A percentile compares a stretch with the other conserved stretches of the same genome.
These are phyloP conservation scores for Aristolochia contorta DNA, from an alignment of 164 flowering plant species.

Conservation along the genomic window DNA sequence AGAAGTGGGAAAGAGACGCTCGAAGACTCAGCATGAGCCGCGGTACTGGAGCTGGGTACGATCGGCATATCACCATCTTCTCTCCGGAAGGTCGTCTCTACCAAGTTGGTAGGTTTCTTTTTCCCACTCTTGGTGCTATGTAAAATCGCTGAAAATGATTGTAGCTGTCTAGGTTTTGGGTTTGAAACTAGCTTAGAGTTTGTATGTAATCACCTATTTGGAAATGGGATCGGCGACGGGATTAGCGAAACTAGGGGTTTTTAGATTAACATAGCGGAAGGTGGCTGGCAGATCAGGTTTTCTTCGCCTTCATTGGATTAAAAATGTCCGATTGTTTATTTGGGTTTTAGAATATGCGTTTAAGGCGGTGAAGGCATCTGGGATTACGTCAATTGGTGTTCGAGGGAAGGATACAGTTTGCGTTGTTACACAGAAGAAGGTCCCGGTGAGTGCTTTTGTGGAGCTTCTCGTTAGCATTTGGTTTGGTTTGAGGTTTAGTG, in stretches of 20 bases:
- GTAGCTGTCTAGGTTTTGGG: not conserved
- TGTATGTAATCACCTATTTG: too few relatives aligned
- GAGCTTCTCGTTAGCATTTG: not conserved
- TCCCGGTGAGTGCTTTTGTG: conserved; percentile 53
- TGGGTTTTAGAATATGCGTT: conserved; percentile 70
- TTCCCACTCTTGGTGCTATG: not conserved
- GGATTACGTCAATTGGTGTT: conserved; percentile 88
- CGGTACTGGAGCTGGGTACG: conserved; percentile 73
- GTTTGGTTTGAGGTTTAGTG: not conserved
- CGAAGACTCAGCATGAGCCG: not conserved
- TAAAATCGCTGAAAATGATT: not conserved
- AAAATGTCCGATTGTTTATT: not conserved
- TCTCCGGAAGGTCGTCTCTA: conserved; percentile 96
- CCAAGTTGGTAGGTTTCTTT: conserved; percentile 61
- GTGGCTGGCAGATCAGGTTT: too few relatives aligned
- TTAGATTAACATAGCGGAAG: too few relatives aligned
- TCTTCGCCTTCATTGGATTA: too few relatives aligned
- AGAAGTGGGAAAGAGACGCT: not conserved
- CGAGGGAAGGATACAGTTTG: conserved; percentile 90
- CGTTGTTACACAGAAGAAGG: conserved; percentile 96
- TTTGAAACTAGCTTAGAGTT: too few relatives aligned
- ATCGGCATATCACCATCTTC: conserved; percentile 97
- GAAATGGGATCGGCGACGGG: too few relatives aligned
- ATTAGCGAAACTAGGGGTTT: too few relatives aligned
- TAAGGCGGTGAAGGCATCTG: conserved; percentile 89